Evolutionary conservation across 768 basidiomycete genomes (phyloP), one percentile per base, ranked within the genome.

Genomic region (Pisolithus microcarpus): DNA sequence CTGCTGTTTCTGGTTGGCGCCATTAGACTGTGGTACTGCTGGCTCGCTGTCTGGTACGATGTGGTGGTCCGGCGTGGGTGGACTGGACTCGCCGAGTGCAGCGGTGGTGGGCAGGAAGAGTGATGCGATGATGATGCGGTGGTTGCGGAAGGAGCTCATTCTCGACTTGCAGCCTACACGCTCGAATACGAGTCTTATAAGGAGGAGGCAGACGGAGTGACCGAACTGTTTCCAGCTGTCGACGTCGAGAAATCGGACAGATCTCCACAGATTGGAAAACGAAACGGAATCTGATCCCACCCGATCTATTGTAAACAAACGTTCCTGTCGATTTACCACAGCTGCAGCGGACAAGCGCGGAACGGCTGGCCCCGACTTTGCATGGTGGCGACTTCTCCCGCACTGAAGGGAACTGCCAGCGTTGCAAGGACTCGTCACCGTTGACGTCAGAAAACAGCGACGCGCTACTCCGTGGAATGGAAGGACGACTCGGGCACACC

Each of bases 101-200:
- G 80, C 79, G 36, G 87, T 86, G 52, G 78, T 79, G 36, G 89
- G 89, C 34, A 91, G 80, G 63, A 91, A 90, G 52, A 91, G 81
- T n/a, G 85, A 84, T 15, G 87, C 89, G 65, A 91, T 82, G 65
- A 91, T 72, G 49, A 86, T 75, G 30, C 89, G 74, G 65, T 87
- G 84, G 67, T 80, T 80, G 50, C 83, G 75, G 61, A 88, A 77
- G 36, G 86, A 82, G 63, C 75, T 76, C 87, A 88, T 88, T 23
- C 16, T 23, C 28, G 5, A 13, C 11, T 8, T 18, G 30, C 9
- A 23, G 21, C 21, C 21, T 23, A 23, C 21, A 23, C 21, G 21
- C 30, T 31, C 40, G 21, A 23, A 24, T 10, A 43, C 7, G 24
- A 23, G 16, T 19, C 15, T 13, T n/a, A 43, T 21, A 24, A 23